A percentile compares a stretch with the other conserved stretches of the same genome.
Conservation (phyloP, 1,284 basidiomycete genomes). For the Prillingera fragicola region DNA sequence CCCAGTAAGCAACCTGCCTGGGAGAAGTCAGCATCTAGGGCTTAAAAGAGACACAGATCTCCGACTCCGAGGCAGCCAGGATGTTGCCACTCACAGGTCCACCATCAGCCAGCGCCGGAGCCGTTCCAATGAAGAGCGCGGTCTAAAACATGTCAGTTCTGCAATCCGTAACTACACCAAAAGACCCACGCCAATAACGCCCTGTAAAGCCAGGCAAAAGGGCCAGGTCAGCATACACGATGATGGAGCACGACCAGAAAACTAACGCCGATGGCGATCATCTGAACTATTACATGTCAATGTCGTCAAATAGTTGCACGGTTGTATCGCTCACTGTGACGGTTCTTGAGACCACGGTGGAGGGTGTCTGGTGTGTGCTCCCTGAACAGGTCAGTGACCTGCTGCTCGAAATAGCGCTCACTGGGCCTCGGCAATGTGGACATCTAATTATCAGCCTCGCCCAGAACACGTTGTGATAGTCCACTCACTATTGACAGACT, state of each 20-base stretch:
- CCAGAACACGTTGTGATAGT: no score
- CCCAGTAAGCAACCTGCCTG: slow-evolving; percentile 15
- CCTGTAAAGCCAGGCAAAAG: slow-evolving; percentile 5
- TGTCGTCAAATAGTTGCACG: not conserved
- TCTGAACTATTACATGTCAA: slow-evolving; percentile 11
- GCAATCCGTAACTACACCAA: no score
- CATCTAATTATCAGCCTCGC: no score
- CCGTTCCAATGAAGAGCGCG: slow-evolving; percentile 17
- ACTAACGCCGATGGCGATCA: slow-evolving; percentile 18
- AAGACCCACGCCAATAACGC: slow-evolving; percentile 14
- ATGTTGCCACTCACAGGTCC: slow-evolving; percentile 36
- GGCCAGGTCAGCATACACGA: slow-evolving; percentile 2
- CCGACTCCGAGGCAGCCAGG: not conserved
- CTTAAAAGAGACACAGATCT: not conserved
- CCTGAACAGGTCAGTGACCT: no score
- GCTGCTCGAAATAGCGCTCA: no score
- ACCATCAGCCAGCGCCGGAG: slow-evolving; percentile 33
- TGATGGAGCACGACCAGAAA: not conserved
- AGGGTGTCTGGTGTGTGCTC: no score
- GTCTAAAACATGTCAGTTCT: slow-evolving; percentile 2
- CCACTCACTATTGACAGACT: no score
- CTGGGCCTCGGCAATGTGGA: no score
- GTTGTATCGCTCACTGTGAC: slow-evolving; percentile 12
- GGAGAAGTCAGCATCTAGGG: not conserved
- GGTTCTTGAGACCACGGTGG: slow-evolving; percentile 19